Evolutionary conservation across 352 stramenopile genomes (phyloP).

Genomic region (Phytopythium boreale): DNA sequence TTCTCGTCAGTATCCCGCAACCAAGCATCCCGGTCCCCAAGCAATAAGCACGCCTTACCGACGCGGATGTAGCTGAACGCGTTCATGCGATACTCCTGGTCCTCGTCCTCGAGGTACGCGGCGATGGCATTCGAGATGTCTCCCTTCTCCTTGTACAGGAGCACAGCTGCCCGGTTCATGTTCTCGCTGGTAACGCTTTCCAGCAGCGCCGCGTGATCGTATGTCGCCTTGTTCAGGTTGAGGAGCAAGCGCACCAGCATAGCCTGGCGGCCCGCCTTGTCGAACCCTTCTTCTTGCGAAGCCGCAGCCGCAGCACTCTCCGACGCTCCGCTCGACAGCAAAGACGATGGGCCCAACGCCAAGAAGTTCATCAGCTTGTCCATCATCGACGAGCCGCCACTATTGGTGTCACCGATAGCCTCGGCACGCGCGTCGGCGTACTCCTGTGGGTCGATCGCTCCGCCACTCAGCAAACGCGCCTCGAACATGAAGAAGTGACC

Average conservation of each 20-base stretch:
- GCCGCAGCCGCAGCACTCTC: constrained; percentile 14
- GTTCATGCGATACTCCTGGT: constrained; percentile 81
- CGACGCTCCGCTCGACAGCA: constrained; percentile 40
- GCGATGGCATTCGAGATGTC: constrained; percentile 74
- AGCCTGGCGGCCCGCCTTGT: constrained; percentile 73
- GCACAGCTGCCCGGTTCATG: constrained; percentile 81
- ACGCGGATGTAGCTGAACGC: constrained; percentile 83
- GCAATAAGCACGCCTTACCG: constrained; percentile 18
- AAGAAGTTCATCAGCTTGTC: constrained; percentile 88
- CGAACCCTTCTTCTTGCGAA: constrained; percentile 80
- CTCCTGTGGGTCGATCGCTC: constrained; percentile 77
- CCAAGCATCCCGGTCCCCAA: neutral
- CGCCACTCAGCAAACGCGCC: constrained; percentile 77
- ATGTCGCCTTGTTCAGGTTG: constrained; percentile 79
- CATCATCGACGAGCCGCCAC: constrained; percentile 67
- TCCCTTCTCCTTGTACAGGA: constrained; percentile 77
- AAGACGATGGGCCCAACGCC: constrained; percentile 64
- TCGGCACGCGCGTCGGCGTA: constrained; percentile 71
- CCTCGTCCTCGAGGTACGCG: constrained; percentile 77
- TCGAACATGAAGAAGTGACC: constrained; percentile 91
- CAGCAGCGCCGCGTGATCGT: constrained; percentile 72
- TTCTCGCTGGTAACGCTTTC: constrained; percentile 67
- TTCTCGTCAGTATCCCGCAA: neutral
- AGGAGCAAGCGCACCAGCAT: constrained; percentile 86
- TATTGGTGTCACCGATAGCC: constrained; percentile 41